phyloP scores from a whole-genome alignment of 2,329 filamentous ascomycete genomes.

The Coniochaeta pulveracea region DNA sequence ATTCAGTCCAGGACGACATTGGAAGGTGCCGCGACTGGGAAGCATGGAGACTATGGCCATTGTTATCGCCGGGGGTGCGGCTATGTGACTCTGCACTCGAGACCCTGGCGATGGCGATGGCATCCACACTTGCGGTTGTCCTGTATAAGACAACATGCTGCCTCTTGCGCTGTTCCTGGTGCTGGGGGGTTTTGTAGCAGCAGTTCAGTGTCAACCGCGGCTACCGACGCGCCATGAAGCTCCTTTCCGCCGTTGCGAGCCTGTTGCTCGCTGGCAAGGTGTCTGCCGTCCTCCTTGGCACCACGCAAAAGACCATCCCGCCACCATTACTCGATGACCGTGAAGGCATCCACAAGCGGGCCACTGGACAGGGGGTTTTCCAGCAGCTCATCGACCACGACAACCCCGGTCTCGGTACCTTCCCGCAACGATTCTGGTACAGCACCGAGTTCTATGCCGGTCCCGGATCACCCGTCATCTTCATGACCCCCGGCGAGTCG shows the following conservation, averaged over 20 bases:
- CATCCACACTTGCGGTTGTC: too few species aligned
- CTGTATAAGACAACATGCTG: too few species aligned
- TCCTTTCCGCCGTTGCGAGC: background rate
- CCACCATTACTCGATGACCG: conserved; percentile 1
- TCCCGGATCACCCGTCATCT: conserved; percentile 25
- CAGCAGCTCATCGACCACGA: conserved; percentile 29
- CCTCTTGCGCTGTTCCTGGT: too few species aligned
- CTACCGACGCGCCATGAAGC: conserved; percentile 4
- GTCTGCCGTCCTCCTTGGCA: conserved; percentile 1
- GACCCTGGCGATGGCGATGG: too few species aligned
- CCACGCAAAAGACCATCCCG: background rate
- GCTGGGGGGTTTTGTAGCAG: too few species aligned
- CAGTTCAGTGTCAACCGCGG: too few species aligned
- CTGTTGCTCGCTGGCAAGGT: conserved; percentile 2
- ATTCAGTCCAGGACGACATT: too few species aligned
- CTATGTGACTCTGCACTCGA: too few species aligned
- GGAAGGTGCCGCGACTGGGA: too few species aligned
- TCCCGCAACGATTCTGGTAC: conserved; percentile 29
- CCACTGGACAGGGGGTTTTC: conserved; percentile 13
- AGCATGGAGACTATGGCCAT: too few species aligned
- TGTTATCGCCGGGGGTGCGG: too few species aligned
- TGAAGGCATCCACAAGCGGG: background rate
- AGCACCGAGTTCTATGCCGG: conserved; percentile 27
- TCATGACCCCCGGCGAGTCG: conserved; percentile 28
- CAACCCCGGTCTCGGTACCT: conserved; percentile 26